These are phyloP conservation scores for Mollisiaceae sp. DNA, from an alignment of 2,329 filamentous ascomycete genomes.

Conservation along the genomic window DNA sequence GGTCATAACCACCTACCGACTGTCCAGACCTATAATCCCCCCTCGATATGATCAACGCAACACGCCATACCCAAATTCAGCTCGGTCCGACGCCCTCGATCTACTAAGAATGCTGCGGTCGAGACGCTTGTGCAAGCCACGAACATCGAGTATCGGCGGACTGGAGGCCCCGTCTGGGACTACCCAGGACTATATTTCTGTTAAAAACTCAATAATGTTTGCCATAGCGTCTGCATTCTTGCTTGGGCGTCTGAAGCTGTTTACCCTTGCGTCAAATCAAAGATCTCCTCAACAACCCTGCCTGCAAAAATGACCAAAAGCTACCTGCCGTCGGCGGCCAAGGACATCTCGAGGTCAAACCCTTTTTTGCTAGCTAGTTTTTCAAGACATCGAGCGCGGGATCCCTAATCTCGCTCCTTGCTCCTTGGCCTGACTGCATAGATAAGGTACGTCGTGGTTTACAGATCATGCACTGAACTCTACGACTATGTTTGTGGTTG, in stretches of 20 bases:
- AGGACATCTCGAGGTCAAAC: background rate
- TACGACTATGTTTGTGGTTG: background rate
- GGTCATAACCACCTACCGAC: background rate
- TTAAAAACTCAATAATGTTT: background rate
- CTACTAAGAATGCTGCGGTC: background rate
- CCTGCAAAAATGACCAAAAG: background rate
- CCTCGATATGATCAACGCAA: background rate
- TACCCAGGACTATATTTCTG: background rate
- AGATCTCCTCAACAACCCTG: background rate
- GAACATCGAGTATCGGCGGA: background rate
- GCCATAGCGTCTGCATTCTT: background rate
- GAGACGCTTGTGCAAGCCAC: background rate
- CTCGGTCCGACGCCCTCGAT: background rate
- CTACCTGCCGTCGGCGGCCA: background rate
- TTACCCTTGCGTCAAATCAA: background rate
- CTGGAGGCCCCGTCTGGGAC: background rate
- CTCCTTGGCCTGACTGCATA: background rate
- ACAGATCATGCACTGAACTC: background rate
- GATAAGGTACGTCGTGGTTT: background rate
- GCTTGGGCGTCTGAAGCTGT: background rate
- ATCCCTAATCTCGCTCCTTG: background rate
- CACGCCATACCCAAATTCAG: background rate
- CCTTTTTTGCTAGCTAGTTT: background rate
- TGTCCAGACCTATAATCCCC: background rate
- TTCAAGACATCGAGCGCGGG: slow-evolving; percentile 2